phyloP scores from a whole-genome alignment of 23 red algal species.

The Gracilaria vermiculophylla region DNA sequence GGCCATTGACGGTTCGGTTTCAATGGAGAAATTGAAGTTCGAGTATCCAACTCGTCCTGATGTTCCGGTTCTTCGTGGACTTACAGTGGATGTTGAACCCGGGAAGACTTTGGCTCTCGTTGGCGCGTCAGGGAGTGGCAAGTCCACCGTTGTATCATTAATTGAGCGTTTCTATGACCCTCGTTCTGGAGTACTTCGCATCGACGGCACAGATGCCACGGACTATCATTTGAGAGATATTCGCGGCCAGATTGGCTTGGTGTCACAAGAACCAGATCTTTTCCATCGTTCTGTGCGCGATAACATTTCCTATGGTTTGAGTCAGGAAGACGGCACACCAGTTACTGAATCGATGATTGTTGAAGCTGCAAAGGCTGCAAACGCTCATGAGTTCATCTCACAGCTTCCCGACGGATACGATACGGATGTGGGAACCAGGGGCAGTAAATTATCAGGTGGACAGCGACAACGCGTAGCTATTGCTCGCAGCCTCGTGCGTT shows the following conservation, averaged over 20 bases:
- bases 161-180: constrained; percentile 89
- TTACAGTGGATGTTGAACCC: constrained; percentile 54
- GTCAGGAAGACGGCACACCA: constrained; percentile 53
- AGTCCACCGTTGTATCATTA: constrained; percentile 79
- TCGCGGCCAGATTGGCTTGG: constrained; percentile 63
- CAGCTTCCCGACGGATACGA: constrained; percentile 80
- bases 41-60: constrained; percentile 88
- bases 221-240: constrained; percentile 39
- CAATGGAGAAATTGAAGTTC: constrained; percentile 65
- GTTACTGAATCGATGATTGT: constrained; percentile 69
- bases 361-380: constrained; percentile 68
- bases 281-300: constrained; percentile 77
- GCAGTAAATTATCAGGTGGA: constrained; percentile 83
- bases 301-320: constrained; percentile 82
- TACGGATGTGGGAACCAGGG: constrained; percentile 79
- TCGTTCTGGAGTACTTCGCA: constrained; percentile 39
- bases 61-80: constrained; percentile 80
- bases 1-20: constrained; percentile 51
- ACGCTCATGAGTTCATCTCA: constrained; percentile 82
- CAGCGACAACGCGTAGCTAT: constrained; percentile 92
- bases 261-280: constrained; percentile 87
- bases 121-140: constrained; percentile 84
- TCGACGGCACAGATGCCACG: constrained; percentile 46
- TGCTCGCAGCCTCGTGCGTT: constrained; percentile 78
- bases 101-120: constrained; percentile 92